phyloP scores from a whole-genome alignment of 2,329 filamentous ascomycete species.

The Penicillium expansum region DNA sequence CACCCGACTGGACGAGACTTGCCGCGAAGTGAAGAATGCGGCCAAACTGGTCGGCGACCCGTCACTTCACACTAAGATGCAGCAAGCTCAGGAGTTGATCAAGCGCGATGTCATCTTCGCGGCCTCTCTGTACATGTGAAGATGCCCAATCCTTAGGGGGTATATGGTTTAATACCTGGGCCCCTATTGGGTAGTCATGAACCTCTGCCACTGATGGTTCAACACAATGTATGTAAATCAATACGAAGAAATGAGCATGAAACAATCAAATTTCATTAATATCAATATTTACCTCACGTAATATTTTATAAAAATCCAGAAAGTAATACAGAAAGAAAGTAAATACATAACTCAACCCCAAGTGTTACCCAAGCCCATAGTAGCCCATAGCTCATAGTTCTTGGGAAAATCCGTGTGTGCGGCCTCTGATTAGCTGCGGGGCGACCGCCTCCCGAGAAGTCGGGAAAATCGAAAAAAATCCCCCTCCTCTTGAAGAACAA shows the following conservation, averaged over 20 bases:
- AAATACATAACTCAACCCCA: background rate
- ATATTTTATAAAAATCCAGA: background rate
- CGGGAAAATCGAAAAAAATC: slow-evolving; percentile 25
- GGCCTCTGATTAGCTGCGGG: slow-evolving; percentile 31
- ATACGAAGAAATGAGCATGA: slow-evolving; percentile 4
- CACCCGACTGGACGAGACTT: slow-evolving; percentile 90
- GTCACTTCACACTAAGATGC: slow-evolving; percentile 92
- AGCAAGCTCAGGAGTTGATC: slow-evolving; percentile 94
- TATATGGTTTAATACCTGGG: background rate
- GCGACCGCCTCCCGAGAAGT: slow-evolving; percentile 21
- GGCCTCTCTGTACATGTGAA: slow-evolving; percentile 79
- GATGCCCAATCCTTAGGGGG: background rate
- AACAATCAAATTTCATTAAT: background rate
- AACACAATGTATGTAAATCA: background rate
- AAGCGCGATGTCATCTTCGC: slow-evolving; percentile 92
- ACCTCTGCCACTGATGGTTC: background rate
- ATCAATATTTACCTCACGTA: background rate
- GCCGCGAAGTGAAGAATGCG: slow-evolving; percentile 94
- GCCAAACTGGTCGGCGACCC: slow-evolving; percentile 94
- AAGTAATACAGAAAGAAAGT: background rate
- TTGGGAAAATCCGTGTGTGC: slow-evolving; percentile 22
- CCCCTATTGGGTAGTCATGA: slow-evolving; percentile 1
- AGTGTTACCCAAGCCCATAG: background rate
- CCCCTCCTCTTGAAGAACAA: slow-evolving; percentile 19
- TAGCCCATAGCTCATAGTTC: background rate